Evolutionary conservation across 2,329 filamentous ascomycete species (phyloP).

Genomic region (Diaporthe helianthi): DNA sequence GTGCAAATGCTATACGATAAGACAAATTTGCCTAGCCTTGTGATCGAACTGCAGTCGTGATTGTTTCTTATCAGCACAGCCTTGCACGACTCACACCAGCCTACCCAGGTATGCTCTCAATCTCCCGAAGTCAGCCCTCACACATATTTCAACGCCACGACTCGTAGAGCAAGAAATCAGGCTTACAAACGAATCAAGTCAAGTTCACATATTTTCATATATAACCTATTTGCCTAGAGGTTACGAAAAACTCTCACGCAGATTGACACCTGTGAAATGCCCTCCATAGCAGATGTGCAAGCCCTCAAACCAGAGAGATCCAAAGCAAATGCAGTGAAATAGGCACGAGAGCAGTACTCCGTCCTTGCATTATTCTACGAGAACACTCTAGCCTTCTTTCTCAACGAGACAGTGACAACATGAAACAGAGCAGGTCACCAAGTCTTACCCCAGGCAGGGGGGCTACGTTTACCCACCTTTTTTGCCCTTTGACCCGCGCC

Average conservation of each 20-base stretch:
- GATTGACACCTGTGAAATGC: background rate
- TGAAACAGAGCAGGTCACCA: background rate
- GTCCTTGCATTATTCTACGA: background rate
- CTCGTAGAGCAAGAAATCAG: background rate
- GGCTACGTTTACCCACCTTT: background rate
- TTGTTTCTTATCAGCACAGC: background rate
- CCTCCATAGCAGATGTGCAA: too few species aligned
- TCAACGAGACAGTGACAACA: background rate
- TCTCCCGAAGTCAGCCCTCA: too few species aligned
- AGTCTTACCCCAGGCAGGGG: background rate
- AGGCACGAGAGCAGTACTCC: background rate
- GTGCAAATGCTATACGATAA: background rate
- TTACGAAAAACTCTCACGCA: too few species aligned
- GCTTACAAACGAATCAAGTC: background rate
- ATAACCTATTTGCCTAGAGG: background rate
- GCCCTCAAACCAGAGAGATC: background rate
- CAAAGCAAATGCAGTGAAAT: background rate
- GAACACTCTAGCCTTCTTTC: background rate
- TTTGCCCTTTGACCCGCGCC: background rate
- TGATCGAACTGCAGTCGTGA: background rate
- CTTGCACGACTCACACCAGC: background rate
- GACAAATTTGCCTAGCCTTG: background rate
- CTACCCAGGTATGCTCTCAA: too few species aligned
- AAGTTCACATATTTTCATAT: background rate
- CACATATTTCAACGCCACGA: background rate